A percentile compares a stretch with the other conserved stretches of the same genome.
Evolutionary conservation across 495 filamentous ascomycete genomes (phyloP).

Genomic region (Podospora tetraspora): DNA sequence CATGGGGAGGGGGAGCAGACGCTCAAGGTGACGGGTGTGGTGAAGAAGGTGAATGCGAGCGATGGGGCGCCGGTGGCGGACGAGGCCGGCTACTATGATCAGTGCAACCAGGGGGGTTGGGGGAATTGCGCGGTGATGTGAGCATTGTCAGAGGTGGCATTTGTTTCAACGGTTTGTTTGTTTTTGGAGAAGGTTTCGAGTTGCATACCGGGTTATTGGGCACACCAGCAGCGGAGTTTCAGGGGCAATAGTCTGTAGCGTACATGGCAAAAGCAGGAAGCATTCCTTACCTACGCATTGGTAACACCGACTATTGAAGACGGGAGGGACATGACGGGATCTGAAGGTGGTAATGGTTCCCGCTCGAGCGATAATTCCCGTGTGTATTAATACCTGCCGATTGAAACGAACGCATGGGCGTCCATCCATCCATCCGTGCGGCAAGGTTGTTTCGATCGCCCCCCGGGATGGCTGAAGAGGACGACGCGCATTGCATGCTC

Average conservation of each 20-base stretch:
- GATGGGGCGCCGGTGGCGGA: conserved; percentile 28
- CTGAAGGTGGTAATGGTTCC: not conserved
- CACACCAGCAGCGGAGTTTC: not conserved
- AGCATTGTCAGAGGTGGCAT: not conserved
- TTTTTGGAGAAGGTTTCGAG: not conserved
- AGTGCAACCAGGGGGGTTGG: conserved; percentile 38
- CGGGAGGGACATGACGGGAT: not conserved
- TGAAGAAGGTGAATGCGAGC: conserved; percentile 39
- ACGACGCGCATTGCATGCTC: not conserved
- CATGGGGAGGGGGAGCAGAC: conserved; percentile 78
- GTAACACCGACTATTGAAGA: not conserved
- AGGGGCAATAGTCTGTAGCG: not conserved
- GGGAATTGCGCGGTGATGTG: conserved; percentile 42
- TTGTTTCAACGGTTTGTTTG: conserved; percentile 3
- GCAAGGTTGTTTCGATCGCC: not conserved
- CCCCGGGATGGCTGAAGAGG: not conserved
- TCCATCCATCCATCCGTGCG: not conserved
- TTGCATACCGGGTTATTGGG: not conserved
- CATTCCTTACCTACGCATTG: not conserved
- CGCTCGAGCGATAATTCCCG: not conserved
- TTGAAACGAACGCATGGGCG: not conserved
- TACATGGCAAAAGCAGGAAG: not conserved
- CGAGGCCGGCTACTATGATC: conserved; percentile 45
- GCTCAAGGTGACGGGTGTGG: conserved; percentile 70
- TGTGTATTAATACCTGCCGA: not conserved